Base-by-base conservation (phyloP, 2,329 filamentous ascomycete species). In the Gnomoniopsis smithogilvyi region DNA sequence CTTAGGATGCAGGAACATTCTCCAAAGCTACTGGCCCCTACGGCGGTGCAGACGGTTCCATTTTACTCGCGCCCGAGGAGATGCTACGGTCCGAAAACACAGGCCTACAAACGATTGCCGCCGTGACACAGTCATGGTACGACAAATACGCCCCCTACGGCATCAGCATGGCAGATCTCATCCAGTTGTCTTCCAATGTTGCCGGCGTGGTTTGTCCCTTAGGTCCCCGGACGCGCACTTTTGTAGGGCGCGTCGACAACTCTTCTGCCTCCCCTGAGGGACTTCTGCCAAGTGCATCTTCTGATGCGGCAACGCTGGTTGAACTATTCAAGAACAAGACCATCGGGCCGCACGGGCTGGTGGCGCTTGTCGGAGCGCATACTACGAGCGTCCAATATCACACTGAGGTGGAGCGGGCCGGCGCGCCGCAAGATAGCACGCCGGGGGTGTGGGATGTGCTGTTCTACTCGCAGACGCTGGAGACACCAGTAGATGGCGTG, bases 301-400 rank as follows among this genome's bases (percentile, higher is more conserved):
- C 74, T 17, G 64, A 69, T n/a, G 78, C 80, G 12, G 72, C 77
- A 15, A 73, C 72, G 7, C 70, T 83, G n/a, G 75, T 83, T 58
- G 67, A 72, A 26, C 71, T 82, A 6, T 85, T 84, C 67, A 66
- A 70, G 19, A 74, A 78, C 60, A 84, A 84, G 69, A 83, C 80
- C 2, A 82, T 85, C 63, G 72, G 68, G n/a, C 74, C 77, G 0
- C 75, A 75, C 38, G 78, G 80, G 12, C 75, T 83, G 1, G 78
- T 80, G 3, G 81, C 82, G 3, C 76, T 85, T 2, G 66, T 85
- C 12, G 82, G 82, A 46, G 81, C 82, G 0, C 82, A 85, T 65
- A 78, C 78, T 1, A 76, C 78, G 2, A 78, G 78, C 2, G 76
- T 77, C 63, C 80, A 84, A 65, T 73, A 74, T 60, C 74, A 75